Percentiles rank a stretch among this genome's conserved stretches.
phyloP scores from a whole-genome alignment of 306 rosid species.

The Cicer yamashitae region DNA sequence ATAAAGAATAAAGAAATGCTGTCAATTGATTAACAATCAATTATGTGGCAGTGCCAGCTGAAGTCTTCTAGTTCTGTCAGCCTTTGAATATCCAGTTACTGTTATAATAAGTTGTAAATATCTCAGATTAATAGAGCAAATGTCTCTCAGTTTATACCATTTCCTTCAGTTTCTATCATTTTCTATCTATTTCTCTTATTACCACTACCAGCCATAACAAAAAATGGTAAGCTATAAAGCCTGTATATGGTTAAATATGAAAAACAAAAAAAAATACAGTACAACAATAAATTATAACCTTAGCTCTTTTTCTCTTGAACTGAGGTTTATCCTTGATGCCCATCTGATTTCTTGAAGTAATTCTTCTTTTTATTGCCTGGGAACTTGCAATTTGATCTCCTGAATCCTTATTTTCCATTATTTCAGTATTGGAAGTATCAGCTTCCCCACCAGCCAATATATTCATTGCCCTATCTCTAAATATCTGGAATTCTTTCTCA shows the following conservation, averaged over 20 bases:
- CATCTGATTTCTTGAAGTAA: slow-evolving; percentile 36
- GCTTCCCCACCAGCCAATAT: slow-evolving; percentile 43
- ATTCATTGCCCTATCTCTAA: slow-evolving; percentile 45
- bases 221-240: slow-evolving; percentile 33
- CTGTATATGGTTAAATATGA: neutral
- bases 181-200: neutral
- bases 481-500: slow-evolving; percentile 49
- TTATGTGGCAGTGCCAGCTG: neutral
- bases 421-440: slow-evolving; percentile 43
- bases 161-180: neutral
- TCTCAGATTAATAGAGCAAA: neutral
- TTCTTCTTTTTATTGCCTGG: slow-evolving; percentile 42
- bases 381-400: slow-evolving; percentile 48
- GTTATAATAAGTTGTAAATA: neutral
- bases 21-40: neutral
- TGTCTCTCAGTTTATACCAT: neutral
- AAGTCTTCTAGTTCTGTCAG: neutral
- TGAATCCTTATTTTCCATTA: slow-evolving; percentile 43
- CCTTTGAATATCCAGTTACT: neutral
- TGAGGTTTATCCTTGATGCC: slow-evolving; percentile 66
- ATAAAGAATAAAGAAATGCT: neutral
- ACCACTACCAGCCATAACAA: neutral
- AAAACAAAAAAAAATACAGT: slow-evolving; percentile 3
- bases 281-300: slow-evolving; percentile 53
- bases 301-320: slow-evolving; percentile 82